A percentile compares a stretch with the other conserved stretches of the same genome.
These are phyloP conservation scores for Ceratocystis lukuohia DNA, from an alignment of 2,329 filamentous ascomycete genomes.

Conservation along the genomic window DNA sequence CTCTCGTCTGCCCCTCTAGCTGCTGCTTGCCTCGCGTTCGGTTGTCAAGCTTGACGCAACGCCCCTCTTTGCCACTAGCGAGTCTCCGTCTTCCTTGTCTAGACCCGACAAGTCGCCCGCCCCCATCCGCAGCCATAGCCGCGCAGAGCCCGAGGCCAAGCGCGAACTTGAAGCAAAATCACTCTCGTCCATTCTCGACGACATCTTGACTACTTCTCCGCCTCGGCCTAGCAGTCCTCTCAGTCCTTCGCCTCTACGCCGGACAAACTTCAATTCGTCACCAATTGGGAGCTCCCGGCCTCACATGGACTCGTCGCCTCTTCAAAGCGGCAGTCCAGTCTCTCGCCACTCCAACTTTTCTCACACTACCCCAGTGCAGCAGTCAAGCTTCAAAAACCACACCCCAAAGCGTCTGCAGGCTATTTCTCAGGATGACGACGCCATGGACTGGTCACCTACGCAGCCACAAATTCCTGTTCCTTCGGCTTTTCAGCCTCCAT, in stretches of 20 bases:
- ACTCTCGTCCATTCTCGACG: constrained; percentile 36
- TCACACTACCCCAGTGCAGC: background rate
- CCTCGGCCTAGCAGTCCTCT: constrained; percentile 21
- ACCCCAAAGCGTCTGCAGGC: constrained; percentile 16
- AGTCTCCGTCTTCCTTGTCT: constrained; percentile 8
- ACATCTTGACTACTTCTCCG: constrained; percentile 27
- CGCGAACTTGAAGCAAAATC: constrained; percentile 28
- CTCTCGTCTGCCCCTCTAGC: background rate
- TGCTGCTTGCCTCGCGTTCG: background rate
- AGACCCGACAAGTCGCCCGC: background rate
- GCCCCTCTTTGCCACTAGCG: constrained; percentile 34
- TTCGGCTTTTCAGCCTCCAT: constrained; percentile 25
- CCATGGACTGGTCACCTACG: constrained; percentile 57
- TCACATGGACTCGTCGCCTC: background rate
- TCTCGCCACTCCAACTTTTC: constrained; percentile 12
- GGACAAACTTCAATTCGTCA: constrained; percentile 15
- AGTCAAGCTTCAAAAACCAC: constrained; percentile 10
- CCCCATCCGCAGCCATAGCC: background rate
- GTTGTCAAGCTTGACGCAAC: constrained; percentile 38
- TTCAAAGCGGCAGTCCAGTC: background rate
- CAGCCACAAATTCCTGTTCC: constrained; percentile 35
- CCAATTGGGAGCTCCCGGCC: constrained; percentile 5
- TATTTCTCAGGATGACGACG: constrained; percentile 35
- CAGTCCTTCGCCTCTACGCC: constrained; percentile 15
- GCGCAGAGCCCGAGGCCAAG: constrained; percentile 16